These are phyloP conservation scores for Trichoderma reesei DNA, from an alignment of 495 filamentous ascomycete genomes.

Conservation along the genomic window DNA sequence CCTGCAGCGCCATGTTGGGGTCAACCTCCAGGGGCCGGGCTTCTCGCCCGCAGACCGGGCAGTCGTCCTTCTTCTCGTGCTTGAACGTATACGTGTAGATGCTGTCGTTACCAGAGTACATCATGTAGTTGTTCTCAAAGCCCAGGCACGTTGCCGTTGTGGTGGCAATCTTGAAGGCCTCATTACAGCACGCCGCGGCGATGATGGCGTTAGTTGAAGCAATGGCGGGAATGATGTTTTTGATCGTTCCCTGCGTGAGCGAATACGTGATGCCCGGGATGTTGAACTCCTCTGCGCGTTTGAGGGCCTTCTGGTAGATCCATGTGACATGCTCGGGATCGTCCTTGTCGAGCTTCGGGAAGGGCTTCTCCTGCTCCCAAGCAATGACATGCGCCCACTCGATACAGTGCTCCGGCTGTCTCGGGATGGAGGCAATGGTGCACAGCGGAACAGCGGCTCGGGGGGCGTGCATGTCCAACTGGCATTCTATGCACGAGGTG, in stretches of 20 bases:
- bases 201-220: slow-evolving; percentile 96
- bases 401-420: slow-evolving; percentile 96
- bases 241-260: slow-evolving; percentile 96
- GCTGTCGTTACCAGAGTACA: slow-evolving; percentile 92
- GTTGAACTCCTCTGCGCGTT: slow-evolving; percentile 76
- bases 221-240: slow-evolving; percentile 99
- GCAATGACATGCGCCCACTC: slow-evolving; percentile 93
- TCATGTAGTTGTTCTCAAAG: slow-evolving; percentile 82
- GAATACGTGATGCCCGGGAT: slow-evolving; percentile 91
- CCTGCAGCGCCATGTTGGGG: slow-evolving; percentile 61
- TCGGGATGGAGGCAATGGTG: slow-evolving; percentile 91
- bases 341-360: slow-evolving; percentile 75
- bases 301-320: slow-evolving; percentile 80
- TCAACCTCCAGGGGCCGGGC: slow-evolving; percentile 65
- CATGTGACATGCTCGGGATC: slow-evolving; percentile 95
- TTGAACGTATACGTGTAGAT: slow-evolving; percentile 96
- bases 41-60: slow-evolving; percentile 83
- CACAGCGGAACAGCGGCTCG: slow-evolving; percentile 90
- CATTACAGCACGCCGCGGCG: slow-evolving; percentile 89
- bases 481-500: slow-evolving; percentile 95
- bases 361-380: slow-evolving; percentile 54
- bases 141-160: slow-evolving; percentile 65
- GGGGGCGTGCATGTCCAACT: slow-evolving; percentile 95
- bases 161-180: slow-evolving; percentile 90
- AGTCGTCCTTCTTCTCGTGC: slow-evolving; percentile 84